Evolutionary conservation across 179 eudicot genomes (phyloP).

Genomic region (Spinacia oleracea): DNA sequence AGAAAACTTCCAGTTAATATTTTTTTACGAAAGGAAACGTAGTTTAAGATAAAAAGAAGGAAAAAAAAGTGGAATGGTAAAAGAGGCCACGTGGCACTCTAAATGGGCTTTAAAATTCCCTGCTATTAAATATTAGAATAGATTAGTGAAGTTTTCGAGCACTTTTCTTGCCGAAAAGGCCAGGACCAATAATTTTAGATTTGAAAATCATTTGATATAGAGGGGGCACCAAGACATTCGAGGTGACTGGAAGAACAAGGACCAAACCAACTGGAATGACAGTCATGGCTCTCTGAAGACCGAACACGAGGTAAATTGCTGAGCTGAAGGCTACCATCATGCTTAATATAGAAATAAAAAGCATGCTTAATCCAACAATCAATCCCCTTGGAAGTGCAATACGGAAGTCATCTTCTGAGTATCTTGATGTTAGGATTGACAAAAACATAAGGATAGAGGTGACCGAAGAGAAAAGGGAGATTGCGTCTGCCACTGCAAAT

Average conservation of each 20-base stretch:
- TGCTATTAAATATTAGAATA: too few relatives aligned
- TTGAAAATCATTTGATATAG: conserved; percentile 23
- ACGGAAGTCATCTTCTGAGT: conserved; percentile 34
- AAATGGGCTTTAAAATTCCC: too few relatives aligned
- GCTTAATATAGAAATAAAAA: conserved; percentile 34
- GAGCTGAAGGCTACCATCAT: conserved; percentile 37
- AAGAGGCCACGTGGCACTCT: too few relatives aligned
- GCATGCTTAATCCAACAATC: conserved; percentile 33
- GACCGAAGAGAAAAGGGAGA: conserved; percentile 35
- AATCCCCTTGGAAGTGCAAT: conserved; percentile 30
- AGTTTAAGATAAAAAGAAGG: too few relatives aligned
- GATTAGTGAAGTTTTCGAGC: conserved; percentile 16
- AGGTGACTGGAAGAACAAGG: conserved; percentile 25
- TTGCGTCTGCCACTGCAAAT: conserved; percentile 33
- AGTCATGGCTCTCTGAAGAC: background rate
- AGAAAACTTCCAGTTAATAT: too few relatives aligned
- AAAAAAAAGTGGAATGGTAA: too few relatives aligned
- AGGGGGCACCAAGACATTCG: conserved; percentile 24
- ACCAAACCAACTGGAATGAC: conserved; percentile 18
- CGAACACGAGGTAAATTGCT: conserved; percentile 34
- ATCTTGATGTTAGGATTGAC: conserved; percentile 42
- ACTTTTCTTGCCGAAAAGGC: conserved; percentile 29
- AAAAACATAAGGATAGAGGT: conserved; percentile 43
- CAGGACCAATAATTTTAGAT: conserved; percentile 20
- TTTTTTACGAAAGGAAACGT: too few relatives aligned